phyloP scores from a whole-genome alignment of 106 monocot genomes.

The Triglochin maritima region DNA sequence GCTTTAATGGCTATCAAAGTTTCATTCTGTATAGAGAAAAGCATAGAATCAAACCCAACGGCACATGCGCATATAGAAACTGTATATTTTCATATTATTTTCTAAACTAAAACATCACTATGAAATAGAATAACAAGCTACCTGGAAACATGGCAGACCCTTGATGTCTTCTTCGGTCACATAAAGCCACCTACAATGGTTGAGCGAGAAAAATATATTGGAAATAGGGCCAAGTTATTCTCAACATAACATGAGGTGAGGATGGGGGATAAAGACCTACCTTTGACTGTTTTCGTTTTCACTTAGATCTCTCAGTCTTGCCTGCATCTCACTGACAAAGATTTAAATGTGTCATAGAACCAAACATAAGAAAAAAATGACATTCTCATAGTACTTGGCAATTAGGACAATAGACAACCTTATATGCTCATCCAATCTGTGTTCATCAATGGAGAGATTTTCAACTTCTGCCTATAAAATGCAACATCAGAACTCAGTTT shows the following conservation, averaged over 20 bases:
- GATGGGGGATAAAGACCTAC: slow-evolving; percentile 9
- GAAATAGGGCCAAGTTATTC: no score
- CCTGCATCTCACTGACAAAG: slow-evolving; percentile 50
- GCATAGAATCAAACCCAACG: background rate
- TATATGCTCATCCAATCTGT: slow-evolving; percentile 51
- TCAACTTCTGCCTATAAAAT: slow-evolving; percentile 59
- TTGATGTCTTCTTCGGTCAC: slow-evolving; percentile 96
- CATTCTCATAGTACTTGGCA: background rate
- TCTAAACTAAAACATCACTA: background rate
- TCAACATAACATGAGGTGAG: no score
- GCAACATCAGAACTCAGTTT: background rate
- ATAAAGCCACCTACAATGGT: slow-evolving; percentile 72
- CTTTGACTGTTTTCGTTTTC: slow-evolving; percentile 77
- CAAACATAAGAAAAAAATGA: background rate
- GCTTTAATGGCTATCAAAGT: slow-evolving; percentile 94
- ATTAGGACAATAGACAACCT: slow-evolving; percentile 27
- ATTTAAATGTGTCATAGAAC: background rate
- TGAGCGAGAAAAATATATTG: background rate
- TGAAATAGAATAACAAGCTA: background rate
- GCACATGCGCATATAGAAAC: background rate
- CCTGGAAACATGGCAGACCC: slow-evolving; percentile 82
- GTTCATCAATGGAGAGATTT: slow-evolving; percentile 51
- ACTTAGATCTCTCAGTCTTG: slow-evolving; percentile 40
- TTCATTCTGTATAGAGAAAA: slow-evolving; percentile 51
- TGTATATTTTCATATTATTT: background rate